A percentile compares a stretch with the other conserved stretches of the same genome.
Conservation (phyloP, 1,139 yeast species). For the Taiozyma sp. region DNA sequence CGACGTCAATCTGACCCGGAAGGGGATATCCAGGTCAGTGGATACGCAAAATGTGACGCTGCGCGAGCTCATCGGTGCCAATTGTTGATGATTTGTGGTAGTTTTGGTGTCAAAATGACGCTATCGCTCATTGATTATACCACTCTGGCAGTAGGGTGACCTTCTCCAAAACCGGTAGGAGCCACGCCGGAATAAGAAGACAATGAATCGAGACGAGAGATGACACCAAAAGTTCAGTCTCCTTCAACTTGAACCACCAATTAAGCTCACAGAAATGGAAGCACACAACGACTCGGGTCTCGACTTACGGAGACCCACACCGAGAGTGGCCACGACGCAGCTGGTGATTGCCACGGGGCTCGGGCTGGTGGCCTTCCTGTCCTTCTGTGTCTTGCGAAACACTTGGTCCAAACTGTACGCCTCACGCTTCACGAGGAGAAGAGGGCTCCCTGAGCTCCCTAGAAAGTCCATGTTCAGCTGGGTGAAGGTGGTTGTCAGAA, state of each 20-base stretch:
- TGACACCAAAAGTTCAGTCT: not conserved
- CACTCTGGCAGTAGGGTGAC: not conserved
- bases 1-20: slow-evolving; percentile 41
- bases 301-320: slow-evolving; percentile 37
- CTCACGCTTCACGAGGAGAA: slow-evolving; percentile 37
- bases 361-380: slow-evolving; percentile 59
- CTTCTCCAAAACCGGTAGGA: not conserved
- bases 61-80: slow-evolving; percentile 23
- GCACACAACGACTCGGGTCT: slow-evolving; percentile 11
- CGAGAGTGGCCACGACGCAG: slow-evolving; percentile 44
- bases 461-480: slow-evolving; percentile 66
- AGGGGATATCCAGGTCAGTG: slow-evolving; percentile 60
- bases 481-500: slow-evolving; percentile 60
- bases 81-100: not conserved
- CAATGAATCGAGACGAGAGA: not conserved
- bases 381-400: slow-evolving; percentile 60
- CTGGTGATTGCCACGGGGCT: slow-evolving; percentile 54
- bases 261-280: not conserved
- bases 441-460: slow-evolving; percentile 40
- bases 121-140: not conserved
- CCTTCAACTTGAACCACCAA: not conserved
- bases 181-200: not conserved
- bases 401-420: slow-evolving; percentile 73
- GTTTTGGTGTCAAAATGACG: not conserved
- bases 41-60: slow-evolving; percentile 71